Evolutionary conservation across 139 green algal genomes (phyloP).

Genomic region (Picochlorum sp.): DNA sequence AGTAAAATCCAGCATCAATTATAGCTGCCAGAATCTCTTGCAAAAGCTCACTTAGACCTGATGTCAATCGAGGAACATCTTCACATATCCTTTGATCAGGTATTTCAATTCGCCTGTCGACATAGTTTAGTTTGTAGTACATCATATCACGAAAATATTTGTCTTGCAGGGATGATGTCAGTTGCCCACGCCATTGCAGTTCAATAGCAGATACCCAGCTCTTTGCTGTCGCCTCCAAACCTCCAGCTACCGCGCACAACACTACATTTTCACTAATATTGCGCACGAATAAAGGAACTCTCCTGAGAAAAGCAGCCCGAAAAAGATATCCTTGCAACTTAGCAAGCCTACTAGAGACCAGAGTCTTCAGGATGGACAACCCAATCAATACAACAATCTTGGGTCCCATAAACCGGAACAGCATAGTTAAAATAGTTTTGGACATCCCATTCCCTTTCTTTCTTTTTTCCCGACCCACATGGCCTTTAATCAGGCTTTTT

Average conservation of each 20-base stretch:
- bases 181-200: slow-evolving; percentile 37
- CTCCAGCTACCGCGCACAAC: slow-evolving; percentile 38
- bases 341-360: slow-evolving; percentile 52
- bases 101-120: slow-evolving; percentile 43
- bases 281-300: slow-evolving; percentile 46
- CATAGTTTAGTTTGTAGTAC: slow-evolving; percentile 63
- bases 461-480: too few species aligned
- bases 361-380: slow-evolving; percentile 32
- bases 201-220: slow-evolving; percentile 28
- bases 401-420: slow-evolving; percentile 28
- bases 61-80: slow-evolving; percentile 49
- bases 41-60: slow-evolving; percentile 31
- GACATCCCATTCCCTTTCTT: slow-evolving; percentile 1
- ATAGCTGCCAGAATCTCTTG: slow-evolving; percentile 31
- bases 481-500: too few species aligned
- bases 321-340: slow-evolving; percentile 61
- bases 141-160: slow-evolving; percentile 58
- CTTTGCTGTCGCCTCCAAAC: slow-evolving; percentile 35
- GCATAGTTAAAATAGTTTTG: slow-evolving; percentile 27
- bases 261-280: slow-evolving; percentile 53
- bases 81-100: slow-evolving; percentile 62
- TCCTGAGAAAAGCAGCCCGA: slow-evolving; percentile 46
- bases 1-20: slow-evolving; percentile 52
- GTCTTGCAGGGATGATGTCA: slow-evolving; percentile 43
- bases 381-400: slow-evolving; percentile 18